A percentile compares a stretch with the other conserved stretches of the same genome.
phyloP scores from a whole-genome alignment of 2,329 filamentous ascomycete species.

The Ascosphaera acerosa region DNA sequence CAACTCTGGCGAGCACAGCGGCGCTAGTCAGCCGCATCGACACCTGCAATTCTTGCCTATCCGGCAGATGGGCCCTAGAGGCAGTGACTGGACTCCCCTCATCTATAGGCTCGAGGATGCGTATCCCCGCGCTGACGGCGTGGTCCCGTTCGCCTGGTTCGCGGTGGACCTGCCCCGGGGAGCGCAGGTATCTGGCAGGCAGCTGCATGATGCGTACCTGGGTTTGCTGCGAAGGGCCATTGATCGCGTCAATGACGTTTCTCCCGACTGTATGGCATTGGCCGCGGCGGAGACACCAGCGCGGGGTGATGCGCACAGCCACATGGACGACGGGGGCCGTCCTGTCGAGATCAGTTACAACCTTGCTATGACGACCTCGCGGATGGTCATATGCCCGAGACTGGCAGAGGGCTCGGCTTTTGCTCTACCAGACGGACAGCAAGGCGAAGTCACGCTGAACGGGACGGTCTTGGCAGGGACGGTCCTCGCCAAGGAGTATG shows the following conservation, averaged over 20 bases:
- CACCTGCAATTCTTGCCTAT: slow-evolving; percentile 24
- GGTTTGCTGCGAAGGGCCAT: slow-evolving; percentile 15
- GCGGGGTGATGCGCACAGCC: slow-evolving; percentile 6
- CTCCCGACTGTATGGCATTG: background rate
- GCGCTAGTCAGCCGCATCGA: slow-evolving; percentile 23
- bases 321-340: slow-evolving; percentile 9
- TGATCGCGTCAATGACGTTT: background rate
- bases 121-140: slow-evolving; percentile 6
- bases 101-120: slow-evolving; percentile 17
- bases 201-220: slow-evolving; percentile 15
- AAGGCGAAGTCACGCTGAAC: slow-evolving; percentile 25
- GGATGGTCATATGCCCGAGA: slow-evolving; percentile 29
- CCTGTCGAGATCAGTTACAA: slow-evolving; percentile 30
- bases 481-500: slow-evolving; percentile 31
- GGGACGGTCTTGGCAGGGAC: slow-evolving; percentile 32
- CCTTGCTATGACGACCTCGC: slow-evolving; percentile 27
- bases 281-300: slow-evolving; percentile 2
- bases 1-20: slow-evolving; percentile 24
- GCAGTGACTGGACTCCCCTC: slow-evolving; percentile 22
- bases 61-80: slow-evolving; percentile 15
- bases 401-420: slow-evolving; percentile 9
- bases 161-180: slow-evolving; percentile 17
- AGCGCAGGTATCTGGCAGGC: slow-evolving; percentile 13
- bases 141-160: slow-evolving; percentile 26
- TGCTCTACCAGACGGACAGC: background rate